Evolutionary conservation across 352 stramenopile species (phyloP).

Genomic region (Thraustochytrium striatum): DNA sequence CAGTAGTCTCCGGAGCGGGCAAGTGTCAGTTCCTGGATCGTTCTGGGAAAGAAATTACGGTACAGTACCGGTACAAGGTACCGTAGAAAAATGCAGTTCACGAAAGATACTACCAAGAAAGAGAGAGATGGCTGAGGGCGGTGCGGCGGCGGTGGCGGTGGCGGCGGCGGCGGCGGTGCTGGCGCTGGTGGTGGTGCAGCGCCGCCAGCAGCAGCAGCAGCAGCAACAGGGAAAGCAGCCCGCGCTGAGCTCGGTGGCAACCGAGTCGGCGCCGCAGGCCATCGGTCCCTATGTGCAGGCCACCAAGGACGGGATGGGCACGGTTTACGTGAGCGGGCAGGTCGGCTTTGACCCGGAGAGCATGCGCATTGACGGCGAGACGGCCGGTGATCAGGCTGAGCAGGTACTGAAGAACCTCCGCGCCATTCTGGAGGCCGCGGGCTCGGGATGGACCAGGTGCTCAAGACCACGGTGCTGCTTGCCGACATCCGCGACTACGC

Average conservation of each 20-base stretch:
- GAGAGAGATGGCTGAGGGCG: no score
- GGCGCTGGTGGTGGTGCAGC: background rate
- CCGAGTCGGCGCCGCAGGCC: conserved; percentile 28
- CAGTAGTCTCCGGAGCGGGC: no score
- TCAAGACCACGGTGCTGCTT: conserved; percentile 59
- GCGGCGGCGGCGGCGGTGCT: background rate
- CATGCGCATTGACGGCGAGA: conserved; percentile 30
- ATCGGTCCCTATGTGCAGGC: conserved; percentile 48
- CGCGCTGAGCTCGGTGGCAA: conserved; percentile 12
- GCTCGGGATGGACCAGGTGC: conserved; percentile 52
- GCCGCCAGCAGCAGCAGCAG: background rate
- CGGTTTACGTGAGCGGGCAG: conserved; percentile 40
- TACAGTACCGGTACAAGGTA: no score
- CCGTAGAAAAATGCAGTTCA: no score
- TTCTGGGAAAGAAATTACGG: no score
- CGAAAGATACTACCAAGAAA: no score
- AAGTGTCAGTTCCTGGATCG: no score
- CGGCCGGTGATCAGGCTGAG: conserved; percentile 9
- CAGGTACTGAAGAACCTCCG: conserved; percentile 56
- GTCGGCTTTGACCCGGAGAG: conserved; percentile 39
- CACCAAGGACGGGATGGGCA: conserved; percentile 30
- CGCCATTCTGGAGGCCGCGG: conserved; percentile 55
- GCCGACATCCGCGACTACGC: conserved; percentile 55
- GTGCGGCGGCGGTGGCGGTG: no score
- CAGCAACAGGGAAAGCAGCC: no score